phyloP scores from a whole-genome alignment of 2,329 filamentous ascomycete species.

The Colletotrichum australisinense region DNA sequence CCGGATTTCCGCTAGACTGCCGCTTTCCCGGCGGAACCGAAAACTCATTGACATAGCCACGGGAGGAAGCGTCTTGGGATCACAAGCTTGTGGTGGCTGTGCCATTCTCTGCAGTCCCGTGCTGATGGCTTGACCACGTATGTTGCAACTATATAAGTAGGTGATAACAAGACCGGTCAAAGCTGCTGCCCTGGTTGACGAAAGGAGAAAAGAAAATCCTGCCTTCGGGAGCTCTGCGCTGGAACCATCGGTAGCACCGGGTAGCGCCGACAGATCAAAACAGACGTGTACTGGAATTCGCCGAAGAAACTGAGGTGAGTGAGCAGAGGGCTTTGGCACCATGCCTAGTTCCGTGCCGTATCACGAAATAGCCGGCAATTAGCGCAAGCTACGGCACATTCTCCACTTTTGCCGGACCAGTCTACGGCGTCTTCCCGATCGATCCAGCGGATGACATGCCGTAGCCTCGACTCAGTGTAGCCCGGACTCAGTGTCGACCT shows the following conservation, averaged over 20 bases:
- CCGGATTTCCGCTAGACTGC: background rate
- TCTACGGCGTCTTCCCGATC: background rate
- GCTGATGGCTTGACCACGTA: background rate
- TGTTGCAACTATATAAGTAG: background rate
- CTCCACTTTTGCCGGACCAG: background rate
- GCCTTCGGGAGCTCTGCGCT: no score
- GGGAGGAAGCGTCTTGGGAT: background rate
- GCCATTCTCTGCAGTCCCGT: no score
- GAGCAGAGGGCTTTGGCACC: background rate
- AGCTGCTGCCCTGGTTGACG: no score
- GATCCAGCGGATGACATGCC: no score
- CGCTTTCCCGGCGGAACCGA: background rate
- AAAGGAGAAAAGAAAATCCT: no score
- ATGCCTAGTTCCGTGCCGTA: background rate
- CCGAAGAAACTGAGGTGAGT: background rate
- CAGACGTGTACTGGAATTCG: no score
- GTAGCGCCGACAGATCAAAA: no score
- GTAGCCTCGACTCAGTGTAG: no score
- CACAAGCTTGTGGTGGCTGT: background rate
- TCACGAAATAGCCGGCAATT: no score
- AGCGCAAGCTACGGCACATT: background rate
- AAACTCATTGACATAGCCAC: background rate
- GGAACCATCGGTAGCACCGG: no score
- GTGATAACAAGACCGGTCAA: no score
- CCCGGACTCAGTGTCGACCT: no score